These are phyloP conservation scores for Exophiala lecanii-corni DNA, from an alignment of 2,329 filamentous ascomycete species.

Conservation along the genomic window DNA sequence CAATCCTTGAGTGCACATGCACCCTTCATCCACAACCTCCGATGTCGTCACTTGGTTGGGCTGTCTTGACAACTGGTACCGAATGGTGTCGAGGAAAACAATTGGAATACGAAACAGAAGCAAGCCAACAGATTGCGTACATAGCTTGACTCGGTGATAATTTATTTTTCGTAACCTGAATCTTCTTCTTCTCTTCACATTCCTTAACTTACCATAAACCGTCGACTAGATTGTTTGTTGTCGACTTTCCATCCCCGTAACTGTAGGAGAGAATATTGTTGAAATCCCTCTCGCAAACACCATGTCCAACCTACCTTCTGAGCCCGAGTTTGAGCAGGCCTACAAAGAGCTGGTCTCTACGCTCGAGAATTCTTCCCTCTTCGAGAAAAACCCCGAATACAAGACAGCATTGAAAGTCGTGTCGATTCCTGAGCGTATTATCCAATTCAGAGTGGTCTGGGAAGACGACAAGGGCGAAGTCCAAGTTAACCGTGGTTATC, in stretches of 20 bases:
- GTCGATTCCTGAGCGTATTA: slow-evolving; percentile 87
- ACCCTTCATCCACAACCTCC: not conserved
- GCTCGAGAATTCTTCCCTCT: slow-evolving; percentile 88
- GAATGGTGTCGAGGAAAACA: too few relatives aligned
- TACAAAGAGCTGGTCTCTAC: slow-evolving; percentile 95
- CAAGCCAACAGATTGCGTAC: too few relatives aligned
- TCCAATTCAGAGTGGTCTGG: slow-evolving; percentile 97
- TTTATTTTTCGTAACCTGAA: too few relatives aligned
- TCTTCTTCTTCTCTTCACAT: too few relatives aligned
- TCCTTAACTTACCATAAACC: too few relatives aligned
- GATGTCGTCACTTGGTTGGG: slow-evolving; percentile 1
- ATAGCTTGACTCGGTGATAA: too few relatives aligned
- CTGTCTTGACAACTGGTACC: not conserved
- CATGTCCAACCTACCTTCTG: slow-evolving; percentile 79
- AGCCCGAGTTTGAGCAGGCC: slow-evolving; percentile 98
- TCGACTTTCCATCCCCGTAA: too few relatives aligned
- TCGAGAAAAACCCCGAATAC: slow-evolving; percentile 92
- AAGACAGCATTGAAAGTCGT: slow-evolving; percentile 81
- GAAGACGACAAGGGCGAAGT: slow-evolving; percentile 86
- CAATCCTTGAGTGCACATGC: slow-evolving; percentile 2
- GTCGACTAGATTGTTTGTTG: too few relatives aligned
- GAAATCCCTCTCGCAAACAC: too few relatives aligned
- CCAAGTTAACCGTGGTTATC: slow-evolving; percentile 90
- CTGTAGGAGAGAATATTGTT: too few relatives aligned
- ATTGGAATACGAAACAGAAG: not conserved